These are phyloP conservation scores for Aspergillus diversus DNA, from an alignment of 495 filamentous ascomycete species.

Conservation along the genomic window DNA sequence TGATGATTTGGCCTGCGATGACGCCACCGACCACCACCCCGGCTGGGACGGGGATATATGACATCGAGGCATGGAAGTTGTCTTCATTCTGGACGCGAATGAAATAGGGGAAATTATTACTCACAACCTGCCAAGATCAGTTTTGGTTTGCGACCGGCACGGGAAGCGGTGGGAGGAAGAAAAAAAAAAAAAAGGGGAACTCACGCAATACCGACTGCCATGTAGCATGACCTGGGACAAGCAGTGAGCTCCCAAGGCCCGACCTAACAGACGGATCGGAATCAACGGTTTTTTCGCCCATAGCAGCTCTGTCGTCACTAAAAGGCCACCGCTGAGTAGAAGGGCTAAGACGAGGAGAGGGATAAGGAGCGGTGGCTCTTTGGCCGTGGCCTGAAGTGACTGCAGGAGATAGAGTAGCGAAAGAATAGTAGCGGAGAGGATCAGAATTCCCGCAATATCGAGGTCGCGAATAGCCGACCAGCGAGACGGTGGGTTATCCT, in stretches of 20 bases:
- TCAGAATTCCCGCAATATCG: conserved; percentile 28
- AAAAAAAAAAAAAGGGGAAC: neutral
- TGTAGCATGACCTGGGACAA: conserved; percentile 24
- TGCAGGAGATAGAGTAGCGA: conserved; percentile 21
- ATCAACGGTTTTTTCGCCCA: conserved; percentile 34
- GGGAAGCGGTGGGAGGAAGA: neutral
- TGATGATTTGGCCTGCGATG: conserved; percentile 32
- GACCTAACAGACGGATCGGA: conserved; percentile 32
- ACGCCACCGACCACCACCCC: conserved; percentile 31
- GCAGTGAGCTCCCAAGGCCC: conserved; percentile 23
- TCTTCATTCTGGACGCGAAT: conserved; percentile 27
- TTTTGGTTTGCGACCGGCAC: neutral
- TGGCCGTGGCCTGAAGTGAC: neutral
- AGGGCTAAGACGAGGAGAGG: conserved; percentile 10
- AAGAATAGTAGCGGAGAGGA: conserved; percentile 21
- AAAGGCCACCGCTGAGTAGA: conserved; percentile 14
- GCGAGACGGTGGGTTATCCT: neutral
- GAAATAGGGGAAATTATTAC: conserved; percentile 30
- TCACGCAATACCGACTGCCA: conserved; percentile 22
- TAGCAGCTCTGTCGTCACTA: conserved; percentile 31
- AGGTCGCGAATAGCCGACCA: conserved; percentile 12
- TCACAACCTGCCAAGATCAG: conserved; percentile 20
- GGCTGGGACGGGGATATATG: conserved; percentile 14
- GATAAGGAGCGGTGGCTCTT: neutral
- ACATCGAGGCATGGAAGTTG: conserved; percentile 23